A percentile compares a stretch with the other conserved stretches of the same genome.
Conservation (phyloP, 352 stramenopile species). For the Ophiocytium majus region DNA sequence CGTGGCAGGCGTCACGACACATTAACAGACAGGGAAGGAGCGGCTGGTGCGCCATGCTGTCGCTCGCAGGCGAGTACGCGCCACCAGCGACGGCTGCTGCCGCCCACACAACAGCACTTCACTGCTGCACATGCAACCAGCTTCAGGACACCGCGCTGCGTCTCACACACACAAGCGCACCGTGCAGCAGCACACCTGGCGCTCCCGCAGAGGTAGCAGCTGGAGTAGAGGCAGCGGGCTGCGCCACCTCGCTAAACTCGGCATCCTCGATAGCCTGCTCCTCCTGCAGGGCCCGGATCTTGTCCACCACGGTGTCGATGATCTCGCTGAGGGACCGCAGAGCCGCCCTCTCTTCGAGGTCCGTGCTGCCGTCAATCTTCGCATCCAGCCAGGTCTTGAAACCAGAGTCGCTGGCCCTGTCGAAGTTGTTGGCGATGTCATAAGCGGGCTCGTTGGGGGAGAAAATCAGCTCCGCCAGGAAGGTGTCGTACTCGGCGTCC, state of each 20-base stretch:
- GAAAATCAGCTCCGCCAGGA: constrained; percentile 56
- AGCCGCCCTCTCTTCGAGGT: constrained; percentile 46
- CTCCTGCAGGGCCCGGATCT: not conserved
- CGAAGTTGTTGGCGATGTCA: constrained; percentile 52
- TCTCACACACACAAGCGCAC: too few relatives aligned
- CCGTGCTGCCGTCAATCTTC: constrained; percentile 38
- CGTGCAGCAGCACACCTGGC: too few relatives aligned
- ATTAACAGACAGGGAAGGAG: too few relatives aligned
- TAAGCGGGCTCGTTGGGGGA: constrained; percentile 44
- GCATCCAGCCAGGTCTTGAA: constrained; percentile 45
- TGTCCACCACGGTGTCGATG: constrained; percentile 29
- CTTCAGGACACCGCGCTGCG: too few relatives aligned
- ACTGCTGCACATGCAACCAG: too few relatives aligned
- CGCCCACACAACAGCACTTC: too few relatives aligned
- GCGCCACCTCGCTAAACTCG: not conserved
- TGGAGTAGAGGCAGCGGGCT: not conserved
- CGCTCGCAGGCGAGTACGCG: too few relatives aligned
- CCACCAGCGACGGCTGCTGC: too few relatives aligned
- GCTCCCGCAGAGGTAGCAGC: too few relatives aligned
- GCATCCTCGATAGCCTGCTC: constrained; percentile 1
- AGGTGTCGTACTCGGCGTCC: constrained; percentile 36
- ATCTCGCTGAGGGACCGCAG: constrained; percentile 47
- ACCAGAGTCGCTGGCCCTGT: constrained; percentile 37
- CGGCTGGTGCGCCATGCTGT: too few relatives aligned
- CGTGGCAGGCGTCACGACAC: too few relatives aligned